Conservation (phyloP, 441 rosid genomes). For the Adansonia gregorii region DNA sequence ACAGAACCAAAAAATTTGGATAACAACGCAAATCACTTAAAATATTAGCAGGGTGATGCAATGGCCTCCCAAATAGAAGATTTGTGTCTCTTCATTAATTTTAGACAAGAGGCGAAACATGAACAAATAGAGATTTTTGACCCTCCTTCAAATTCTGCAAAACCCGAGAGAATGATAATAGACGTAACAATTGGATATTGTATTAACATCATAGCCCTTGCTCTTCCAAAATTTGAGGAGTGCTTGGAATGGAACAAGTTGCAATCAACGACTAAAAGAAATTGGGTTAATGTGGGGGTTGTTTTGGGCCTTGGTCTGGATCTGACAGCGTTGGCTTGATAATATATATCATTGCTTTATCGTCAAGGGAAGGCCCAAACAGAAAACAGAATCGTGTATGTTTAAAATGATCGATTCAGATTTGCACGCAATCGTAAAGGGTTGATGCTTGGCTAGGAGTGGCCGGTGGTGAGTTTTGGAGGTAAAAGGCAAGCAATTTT, state of each 20-base stretch:
- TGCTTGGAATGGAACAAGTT: slow-evolving; percentile 44
- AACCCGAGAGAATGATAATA: slow-evolving; percentile 66
- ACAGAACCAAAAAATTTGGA: too few relatives aligned
- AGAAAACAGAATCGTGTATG: background rate
- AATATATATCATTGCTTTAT: too few relatives aligned
- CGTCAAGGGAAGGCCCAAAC: too few relatives aligned
- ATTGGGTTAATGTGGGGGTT: too few relatives aligned
- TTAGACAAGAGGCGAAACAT: slow-evolving; percentile 53
- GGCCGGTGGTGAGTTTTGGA: slow-evolving; percentile 17
- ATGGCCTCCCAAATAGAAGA: slow-evolving; percentile 52
- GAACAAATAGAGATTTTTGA: slow-evolving; percentile 59
- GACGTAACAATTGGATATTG: slow-evolving; percentile 49
- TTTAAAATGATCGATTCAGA: background rate
- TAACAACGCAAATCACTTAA: background rate
- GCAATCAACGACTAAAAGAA: slow-evolving; percentile 39
- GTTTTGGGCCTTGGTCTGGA: too few relatives aligned
- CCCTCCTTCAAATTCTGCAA: slow-evolving; percentile 53
- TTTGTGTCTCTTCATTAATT: slow-evolving; percentile 54
- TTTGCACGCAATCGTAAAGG: background rate
- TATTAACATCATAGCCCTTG: slow-evolving; percentile 44
- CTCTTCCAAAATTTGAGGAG: slow-evolving; percentile 42
- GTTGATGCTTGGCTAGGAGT: too few relatives aligned
- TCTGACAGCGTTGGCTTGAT: too few relatives aligned
- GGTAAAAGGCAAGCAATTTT: background rate
- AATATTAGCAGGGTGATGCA: slow-evolving; percentile 54